Percentiles rank a stretch among this genome's conserved stretches.
Conservation (phyloP, 208 protist species). For the Phytomonas sp. region DNA sequence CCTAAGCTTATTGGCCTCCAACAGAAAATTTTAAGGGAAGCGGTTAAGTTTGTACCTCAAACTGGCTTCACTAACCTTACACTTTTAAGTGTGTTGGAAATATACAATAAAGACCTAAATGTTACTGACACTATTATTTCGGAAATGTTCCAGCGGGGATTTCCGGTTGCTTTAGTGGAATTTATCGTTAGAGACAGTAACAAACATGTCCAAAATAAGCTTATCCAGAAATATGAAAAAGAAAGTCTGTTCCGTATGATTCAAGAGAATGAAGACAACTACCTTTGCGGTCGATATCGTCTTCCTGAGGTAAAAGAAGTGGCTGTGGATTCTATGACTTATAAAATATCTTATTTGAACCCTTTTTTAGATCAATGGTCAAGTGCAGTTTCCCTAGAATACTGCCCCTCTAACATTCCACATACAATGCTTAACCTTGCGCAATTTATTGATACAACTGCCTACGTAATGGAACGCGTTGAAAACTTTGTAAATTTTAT, state of each 20-base stretch:
- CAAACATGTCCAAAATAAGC: constrained; percentile 17
- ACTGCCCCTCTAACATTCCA: constrained; percentile 44
- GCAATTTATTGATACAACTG: constrained; percentile 68
- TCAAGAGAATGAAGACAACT: constrained; percentile 42
- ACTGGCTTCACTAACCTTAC: constrained; percentile 37
- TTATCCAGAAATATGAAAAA: constrained; percentile 52
- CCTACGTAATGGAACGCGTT: constrained; percentile 68
- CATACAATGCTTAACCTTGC: constrained; percentile 49
- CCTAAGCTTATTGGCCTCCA: constrained; percentile 18
- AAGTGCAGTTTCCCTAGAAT: constrained; percentile 56
- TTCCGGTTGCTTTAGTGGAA: constrained; percentile 53
- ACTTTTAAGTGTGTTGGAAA: constrained; percentile 20
- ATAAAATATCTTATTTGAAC: constrained; percentile 33
- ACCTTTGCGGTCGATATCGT: constrained; percentile 26
- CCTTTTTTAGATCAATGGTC: constrained; percentile 47
- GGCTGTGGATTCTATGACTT: constrained; percentile 34
- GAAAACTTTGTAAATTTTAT: constrained; percentile 31
- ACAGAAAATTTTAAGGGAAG: constrained; percentile 28
- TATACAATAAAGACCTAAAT: constrained; percentile 7
- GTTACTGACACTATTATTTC: constrained; percentile 16
- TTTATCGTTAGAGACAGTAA: constrained; percentile 48
- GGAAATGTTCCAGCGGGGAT: constrained; percentile 51
- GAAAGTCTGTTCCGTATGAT: constrained; percentile 33
- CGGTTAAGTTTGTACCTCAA: constrained; percentile 23
- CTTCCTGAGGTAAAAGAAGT: constrained; percentile 36